Conservation (phyloP, 2,329 filamentous ascomycete species). For the Aspergillus hortae region DNA sequence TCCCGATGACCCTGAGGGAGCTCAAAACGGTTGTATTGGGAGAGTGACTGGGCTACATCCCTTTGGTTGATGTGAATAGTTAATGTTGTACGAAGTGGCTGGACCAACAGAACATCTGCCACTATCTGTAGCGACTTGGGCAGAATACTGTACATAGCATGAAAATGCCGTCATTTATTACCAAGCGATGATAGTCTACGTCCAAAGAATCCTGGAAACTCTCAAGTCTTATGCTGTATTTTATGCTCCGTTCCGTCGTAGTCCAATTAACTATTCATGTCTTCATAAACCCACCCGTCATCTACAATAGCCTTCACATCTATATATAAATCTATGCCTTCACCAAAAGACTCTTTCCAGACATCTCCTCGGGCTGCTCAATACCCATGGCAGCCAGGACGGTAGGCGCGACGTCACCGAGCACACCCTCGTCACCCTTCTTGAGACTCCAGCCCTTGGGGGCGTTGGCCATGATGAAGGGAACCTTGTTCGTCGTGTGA, state of each 20-base stretch:
- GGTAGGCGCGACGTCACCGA: constrained; percentile 96
- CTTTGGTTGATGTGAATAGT: too few relatives aligned
- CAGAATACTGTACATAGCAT: too few relatives aligned
- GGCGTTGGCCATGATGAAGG: constrained; percentile 96
- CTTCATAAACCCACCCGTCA: constrained; percentile 17
- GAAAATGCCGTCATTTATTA: too few relatives aligned
- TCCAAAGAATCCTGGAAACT: not conserved
- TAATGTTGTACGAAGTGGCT: too few relatives aligned
- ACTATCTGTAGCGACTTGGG: too few relatives aligned
- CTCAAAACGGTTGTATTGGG: too few relatives aligned
- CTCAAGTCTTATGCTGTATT: not conserved
- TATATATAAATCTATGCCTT: constrained; percentile 50
- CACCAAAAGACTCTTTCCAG: constrained; percentile 75
- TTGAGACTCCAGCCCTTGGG: constrained; percentile 84
- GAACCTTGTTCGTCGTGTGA: constrained; percentile 97
- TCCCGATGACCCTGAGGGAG: too few relatives aligned
- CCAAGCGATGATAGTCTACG: too few relatives aligned
- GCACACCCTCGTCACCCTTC: constrained; percentile 66
- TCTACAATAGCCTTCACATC: constrained; percentile 16
- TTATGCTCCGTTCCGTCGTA: constrained; percentile 5
- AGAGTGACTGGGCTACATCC: too few relatives aligned
- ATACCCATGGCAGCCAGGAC: constrained; percentile 87
- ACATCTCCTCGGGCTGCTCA: constrained; percentile 88
- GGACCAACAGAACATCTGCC: too few relatives aligned
- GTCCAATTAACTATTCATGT: constrained; percentile 14